Base-by-base conservation (phyloP, 441 rosid genomes). In the Flueggea neowawraea region DNA sequence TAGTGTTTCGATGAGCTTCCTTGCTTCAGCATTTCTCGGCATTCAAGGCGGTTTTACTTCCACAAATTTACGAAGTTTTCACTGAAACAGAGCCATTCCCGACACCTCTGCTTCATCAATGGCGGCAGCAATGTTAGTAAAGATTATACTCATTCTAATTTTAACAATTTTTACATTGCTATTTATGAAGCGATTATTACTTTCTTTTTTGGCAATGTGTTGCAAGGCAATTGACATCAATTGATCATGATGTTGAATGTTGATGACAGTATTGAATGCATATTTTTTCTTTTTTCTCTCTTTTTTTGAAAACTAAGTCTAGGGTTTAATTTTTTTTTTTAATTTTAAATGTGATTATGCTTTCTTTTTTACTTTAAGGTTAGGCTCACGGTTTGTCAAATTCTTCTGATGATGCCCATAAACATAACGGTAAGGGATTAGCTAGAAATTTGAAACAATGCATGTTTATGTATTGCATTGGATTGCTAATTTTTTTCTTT, bases 331-430 rank as follows among this genome's bases (percentile, higher is more conserved):
- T 4, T 39, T 10, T 10, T 31, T 14, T 16, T 11, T 36, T 60
- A 2, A n/a, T 16, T 2, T 47, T 33, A 33, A 33, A n/a, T 28
- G 6, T 60, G 8, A 22, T 50, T n/a, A 32, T 54, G 53, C 17
- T 57, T 47, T 43, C 39, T 10, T 61, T 53, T 54, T 44, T 31
- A 22, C 32, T 69, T 57, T 55, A 31, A 63, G 56, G 45, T 31
- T 78, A 91, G 97, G 80, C 57, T 63, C 69, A 61, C 22, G 61
- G 66, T 48, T 41, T 51, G 6, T 60, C 81, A 13, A 79, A 62
- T 73, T 74, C 78, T 58, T 47, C 63, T 31, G 53, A n/a, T n/a
- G n/a, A n/a, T n/a, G n/a, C n/a, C n/a, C n/a, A 74, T 48, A 64
- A 59, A 28, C 55, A 16, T 58, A 77, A 80, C 79, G 89, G 89